Conservation (phyloP, 225 moss, liverwort and hornwort species). For the Pseudoscleropodium purum region DNA sequence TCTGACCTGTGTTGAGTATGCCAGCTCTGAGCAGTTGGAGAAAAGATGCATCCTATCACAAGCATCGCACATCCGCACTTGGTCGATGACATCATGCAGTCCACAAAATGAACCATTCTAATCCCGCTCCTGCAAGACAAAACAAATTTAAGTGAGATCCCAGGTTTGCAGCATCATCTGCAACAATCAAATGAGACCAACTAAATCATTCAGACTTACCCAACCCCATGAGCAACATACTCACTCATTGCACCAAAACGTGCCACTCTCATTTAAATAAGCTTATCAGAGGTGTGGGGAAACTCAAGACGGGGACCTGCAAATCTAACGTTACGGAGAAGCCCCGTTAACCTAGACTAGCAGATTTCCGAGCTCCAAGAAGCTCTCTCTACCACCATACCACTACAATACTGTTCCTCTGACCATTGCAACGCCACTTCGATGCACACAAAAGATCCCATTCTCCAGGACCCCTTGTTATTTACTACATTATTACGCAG, state of each 20-base stretch:
- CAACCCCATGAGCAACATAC: not conserved
- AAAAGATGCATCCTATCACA: not conserved
- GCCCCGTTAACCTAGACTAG: not conserved
- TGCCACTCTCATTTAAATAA: not conserved
- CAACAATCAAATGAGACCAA: not conserved
- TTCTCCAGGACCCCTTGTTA: not conserved
- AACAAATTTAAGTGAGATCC: not conserved
- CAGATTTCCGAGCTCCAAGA: not conserved
- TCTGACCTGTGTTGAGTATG: not conserved
- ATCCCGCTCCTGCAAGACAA: constrained; percentile 1
- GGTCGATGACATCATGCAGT: not conserved
- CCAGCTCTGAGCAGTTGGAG: not conserved
- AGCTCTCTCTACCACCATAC: not conserved
- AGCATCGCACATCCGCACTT: not conserved
- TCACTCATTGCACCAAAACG: not conserved
- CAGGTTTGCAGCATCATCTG: not conserved
- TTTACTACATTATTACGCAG: not conserved
- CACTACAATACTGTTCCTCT: not conserved
- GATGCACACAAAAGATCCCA: not conserved
- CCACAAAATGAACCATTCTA: not conserved
- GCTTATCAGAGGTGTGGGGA: not conserved
- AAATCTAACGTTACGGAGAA: not conserved
- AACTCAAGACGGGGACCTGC: not conserved
- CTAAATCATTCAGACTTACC: not conserved
- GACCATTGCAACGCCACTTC: not conserved